phyloP scores from a whole-genome alignment of 768 basidiomycete species.

The Collybiopsis luxurians region DNA sequence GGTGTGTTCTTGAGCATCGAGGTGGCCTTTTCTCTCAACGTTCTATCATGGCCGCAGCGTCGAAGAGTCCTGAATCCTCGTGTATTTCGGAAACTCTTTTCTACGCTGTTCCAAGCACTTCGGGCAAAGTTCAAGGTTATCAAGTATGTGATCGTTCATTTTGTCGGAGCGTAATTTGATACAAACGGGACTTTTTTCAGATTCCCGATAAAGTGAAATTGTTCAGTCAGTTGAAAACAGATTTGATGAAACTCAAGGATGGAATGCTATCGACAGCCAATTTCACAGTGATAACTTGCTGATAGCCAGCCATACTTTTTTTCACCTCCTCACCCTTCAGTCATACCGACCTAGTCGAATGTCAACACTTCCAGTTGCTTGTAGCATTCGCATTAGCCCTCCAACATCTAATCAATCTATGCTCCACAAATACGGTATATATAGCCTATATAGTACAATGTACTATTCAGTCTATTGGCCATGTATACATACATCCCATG shows the following conservation, averaged over 20 bases:
- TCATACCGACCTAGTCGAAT: too few species aligned
- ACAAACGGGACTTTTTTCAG: slow-evolving; percentile 22
- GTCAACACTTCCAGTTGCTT: too few species aligned
- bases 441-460: too few species aligned
- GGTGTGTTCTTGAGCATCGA: background rate
- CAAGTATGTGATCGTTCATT: slow-evolving; percentile 44
- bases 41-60: background rate
- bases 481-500: too few species aligned
- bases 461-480: too few species aligned
- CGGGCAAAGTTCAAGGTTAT: slow-evolving; percentile 68
- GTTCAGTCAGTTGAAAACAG: slow-evolving; percentile 31
- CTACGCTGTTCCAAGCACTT: slow-evolving; percentile 76
- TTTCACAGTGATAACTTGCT: background rate
- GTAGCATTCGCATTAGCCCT: too few species aligned
- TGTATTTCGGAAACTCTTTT: slow-evolving; percentile 55
- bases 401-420: too few species aligned
- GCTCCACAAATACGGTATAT: too few species aligned
- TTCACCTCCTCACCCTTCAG: too few species aligned
- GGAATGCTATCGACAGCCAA: background rate
- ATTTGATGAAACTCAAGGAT: slow-evolving; percentile 27
- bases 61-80: background rate
- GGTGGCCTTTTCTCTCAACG: background rate
- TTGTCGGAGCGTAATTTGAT: background rate
- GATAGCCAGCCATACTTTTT: too few species aligned
- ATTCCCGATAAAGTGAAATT: slow-evolving; percentile 41